Conservation (phyloP, 345 rosid species). For the Garcia nutans region DNA sequence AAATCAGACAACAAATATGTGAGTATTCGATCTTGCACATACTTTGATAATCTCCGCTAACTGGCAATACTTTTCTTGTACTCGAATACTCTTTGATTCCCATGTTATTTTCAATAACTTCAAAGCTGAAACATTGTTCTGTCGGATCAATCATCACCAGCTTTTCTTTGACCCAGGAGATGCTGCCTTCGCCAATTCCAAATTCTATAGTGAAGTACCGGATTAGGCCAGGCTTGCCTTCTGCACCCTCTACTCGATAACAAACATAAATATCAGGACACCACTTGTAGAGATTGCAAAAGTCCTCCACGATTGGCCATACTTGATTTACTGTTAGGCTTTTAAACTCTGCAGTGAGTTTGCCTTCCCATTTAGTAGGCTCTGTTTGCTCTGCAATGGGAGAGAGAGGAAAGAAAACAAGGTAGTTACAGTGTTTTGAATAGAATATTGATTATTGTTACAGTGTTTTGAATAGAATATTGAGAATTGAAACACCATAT, state of each 20-base stretch:
- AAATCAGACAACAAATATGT: slow-evolving; percentile 52
- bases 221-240: slow-evolving; percentile 51
- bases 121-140: slow-evolving; percentile 50
- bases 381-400: slow-evolving; percentile 22
- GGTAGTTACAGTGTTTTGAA: too few species aligned
- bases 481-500: too few species aligned
- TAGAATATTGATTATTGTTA: too few species aligned
- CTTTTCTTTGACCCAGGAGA: slow-evolving; percentile 55
- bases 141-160: slow-evolving; percentile 44
- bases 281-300: slow-evolving; percentile 59
- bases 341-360: slow-evolving; percentile 33
- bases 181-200: not conserved
- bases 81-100: slow-evolving; percentile 52
- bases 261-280: slow-evolving; percentile 53
- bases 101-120: slow-evolving; percentile 50
- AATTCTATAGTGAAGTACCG: slow-evolving; percentile 44
- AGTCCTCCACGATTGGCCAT: slow-evolving; percentile 58
- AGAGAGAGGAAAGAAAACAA: too few species aligned
- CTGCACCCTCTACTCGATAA: slow-evolving; percentile 44
- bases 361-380: slow-evolving; percentile 61
- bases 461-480: too few species aligned
- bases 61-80: slow-evolving; percentile 37
- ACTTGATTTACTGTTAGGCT: slow-evolving; percentile 41
- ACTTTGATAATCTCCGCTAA: slow-evolving; percentile 10
- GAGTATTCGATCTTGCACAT: slow-evolving; percentile 66